phyloP scores from a whole-genome alignment of 1,284 basidiomycete genomes.

The Cryptococcus neoformans region DNA sequence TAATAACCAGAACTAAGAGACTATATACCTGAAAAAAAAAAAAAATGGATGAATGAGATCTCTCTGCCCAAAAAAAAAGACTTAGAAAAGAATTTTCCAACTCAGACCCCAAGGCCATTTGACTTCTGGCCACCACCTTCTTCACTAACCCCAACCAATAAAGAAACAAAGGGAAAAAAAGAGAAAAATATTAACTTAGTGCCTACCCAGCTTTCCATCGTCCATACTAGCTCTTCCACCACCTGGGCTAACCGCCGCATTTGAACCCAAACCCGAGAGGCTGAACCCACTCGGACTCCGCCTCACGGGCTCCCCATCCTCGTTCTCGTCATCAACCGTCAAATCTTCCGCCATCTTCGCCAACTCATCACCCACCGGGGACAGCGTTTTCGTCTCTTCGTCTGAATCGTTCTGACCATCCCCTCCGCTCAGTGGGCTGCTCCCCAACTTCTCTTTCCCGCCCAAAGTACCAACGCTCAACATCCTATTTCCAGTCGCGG shows the following conservation, averaged over 20 bases:
- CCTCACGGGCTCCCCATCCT: slow-evolving; percentile 2
- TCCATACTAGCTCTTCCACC: slow-evolving; percentile 25
- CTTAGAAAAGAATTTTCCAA: neutral
- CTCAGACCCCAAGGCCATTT: neutral
- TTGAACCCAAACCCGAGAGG: neutral
- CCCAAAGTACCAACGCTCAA: neutral
- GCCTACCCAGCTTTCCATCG: slow-evolving; percentile 15
- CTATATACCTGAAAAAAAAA: neutral
- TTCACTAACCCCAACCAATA: no score
- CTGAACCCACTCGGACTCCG: neutral
- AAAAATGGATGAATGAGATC: neutral
- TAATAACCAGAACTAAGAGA: no score
- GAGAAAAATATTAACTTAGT: neutral
- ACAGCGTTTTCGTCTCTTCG: neutral
- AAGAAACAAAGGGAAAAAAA: neutral
- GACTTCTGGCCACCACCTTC: no score
- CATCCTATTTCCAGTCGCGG: no score
- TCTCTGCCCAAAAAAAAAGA: neutral
- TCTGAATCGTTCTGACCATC: neutral
- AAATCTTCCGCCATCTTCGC: neutral
- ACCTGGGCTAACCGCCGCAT: neutral
- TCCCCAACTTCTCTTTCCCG: neutral
- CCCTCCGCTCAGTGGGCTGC: neutral
- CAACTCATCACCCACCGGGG: neutral
- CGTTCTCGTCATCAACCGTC: neutral